Conservation (phyloP, 2,329 filamentous ascomycete species). For the Parastagonospora avenae region DNA sequence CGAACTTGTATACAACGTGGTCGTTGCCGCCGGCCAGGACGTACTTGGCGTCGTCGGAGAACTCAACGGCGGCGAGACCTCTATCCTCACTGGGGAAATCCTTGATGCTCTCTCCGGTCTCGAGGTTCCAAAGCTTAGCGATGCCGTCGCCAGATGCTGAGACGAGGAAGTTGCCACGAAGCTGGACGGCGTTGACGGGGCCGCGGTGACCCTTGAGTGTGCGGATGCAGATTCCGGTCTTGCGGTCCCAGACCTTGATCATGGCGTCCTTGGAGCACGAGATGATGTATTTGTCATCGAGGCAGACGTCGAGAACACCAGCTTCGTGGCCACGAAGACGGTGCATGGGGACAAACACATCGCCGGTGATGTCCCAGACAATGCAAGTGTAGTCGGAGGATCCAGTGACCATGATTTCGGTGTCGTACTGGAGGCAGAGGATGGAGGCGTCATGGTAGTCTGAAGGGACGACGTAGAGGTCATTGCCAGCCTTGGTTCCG, state of each 20-base stretch:
- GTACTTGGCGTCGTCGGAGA: conserved; percentile 91
- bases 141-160: conserved; percentile 92
- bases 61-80: conserved; percentile 93
- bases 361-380: conserved; percentile 85
- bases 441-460: conserved; percentile 89
- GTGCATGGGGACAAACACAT: conserved; percentile 66
- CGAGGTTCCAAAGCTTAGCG: conserved; percentile 94
- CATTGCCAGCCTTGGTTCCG: conserved; percentile 52
- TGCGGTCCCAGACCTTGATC: conserved; percentile 93
- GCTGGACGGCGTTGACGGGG: conserved; percentile 94
- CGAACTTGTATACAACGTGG: conserved; percentile 93
- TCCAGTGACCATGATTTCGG: conserved; percentile 89
- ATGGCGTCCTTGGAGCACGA: conserved; percentile 96
- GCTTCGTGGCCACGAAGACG: conserved; percentile 80
- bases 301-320: conserved; percentile 90
- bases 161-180: conserved; percentile 89
- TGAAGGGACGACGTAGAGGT: conserved; percentile 53
- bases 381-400: conserved; percentile 93
- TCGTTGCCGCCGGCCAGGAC: conserved; percentile 96
- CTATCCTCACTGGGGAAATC: conserved; percentile 91
- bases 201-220: conserved; percentile 85
- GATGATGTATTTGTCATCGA: conserved; percentile 90
- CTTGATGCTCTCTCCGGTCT: conserved; percentile 84
- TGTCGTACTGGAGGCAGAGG: conserved; percentile 92
- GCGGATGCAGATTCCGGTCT: conserved; percentile 75